Evolutionary conservation across 2,329 filamentous ascomycete genomes (phyloP).

Genomic region (Botrytis deweyae): DNA sequence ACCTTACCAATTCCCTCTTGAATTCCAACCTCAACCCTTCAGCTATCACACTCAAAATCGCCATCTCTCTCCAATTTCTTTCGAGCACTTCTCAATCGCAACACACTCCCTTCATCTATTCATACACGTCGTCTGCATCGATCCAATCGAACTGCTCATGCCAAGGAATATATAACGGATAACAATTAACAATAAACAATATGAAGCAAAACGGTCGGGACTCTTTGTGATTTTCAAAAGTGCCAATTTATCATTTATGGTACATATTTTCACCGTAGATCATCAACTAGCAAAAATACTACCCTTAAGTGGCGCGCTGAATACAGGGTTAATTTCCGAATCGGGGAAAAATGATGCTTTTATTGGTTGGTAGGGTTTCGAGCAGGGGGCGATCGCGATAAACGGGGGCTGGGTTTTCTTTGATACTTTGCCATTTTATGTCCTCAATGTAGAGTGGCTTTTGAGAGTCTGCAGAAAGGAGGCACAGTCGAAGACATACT

Average conservation of each 20-base stretch:
- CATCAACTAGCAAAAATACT: not conserved
- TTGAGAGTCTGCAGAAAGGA: not conserved
- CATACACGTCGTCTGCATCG: not conserved
- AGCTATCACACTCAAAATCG: conserved; percentile 5
- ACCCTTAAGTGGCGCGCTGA: conserved; percentile 13
- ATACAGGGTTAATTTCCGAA: conserved; percentile 15
- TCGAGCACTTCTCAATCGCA: not conserved
- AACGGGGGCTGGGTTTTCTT: not conserved
- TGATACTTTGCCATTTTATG: not conserved
- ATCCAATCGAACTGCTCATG: not conserved
- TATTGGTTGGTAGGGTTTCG: conserved; percentile 4
- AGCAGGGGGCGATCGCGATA: not conserved
- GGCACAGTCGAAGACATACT: not conserved
- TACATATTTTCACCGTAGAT: conserved; percentile 15
- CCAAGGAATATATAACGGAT: not conserved
- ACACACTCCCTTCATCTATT: not conserved
- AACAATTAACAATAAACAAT: conserved; percentile 1
- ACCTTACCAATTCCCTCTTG: conserved; percentile 16
- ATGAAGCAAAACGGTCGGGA: not conserved
- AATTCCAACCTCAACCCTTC: conserved; percentile 15
- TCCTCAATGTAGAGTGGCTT: too few relatives aligned
- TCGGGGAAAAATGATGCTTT: conserved; percentile 17
- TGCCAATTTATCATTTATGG: conserved; percentile 1
- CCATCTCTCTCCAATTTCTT: not conserved
- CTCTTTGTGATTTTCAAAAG: not conserved